Evolutionary conservation across 2,329 filamentous ascomycete genomes (phyloP), one percentile per base, ranked within the genome.

Genomic region (Colletotrichum trifolii): DNA sequence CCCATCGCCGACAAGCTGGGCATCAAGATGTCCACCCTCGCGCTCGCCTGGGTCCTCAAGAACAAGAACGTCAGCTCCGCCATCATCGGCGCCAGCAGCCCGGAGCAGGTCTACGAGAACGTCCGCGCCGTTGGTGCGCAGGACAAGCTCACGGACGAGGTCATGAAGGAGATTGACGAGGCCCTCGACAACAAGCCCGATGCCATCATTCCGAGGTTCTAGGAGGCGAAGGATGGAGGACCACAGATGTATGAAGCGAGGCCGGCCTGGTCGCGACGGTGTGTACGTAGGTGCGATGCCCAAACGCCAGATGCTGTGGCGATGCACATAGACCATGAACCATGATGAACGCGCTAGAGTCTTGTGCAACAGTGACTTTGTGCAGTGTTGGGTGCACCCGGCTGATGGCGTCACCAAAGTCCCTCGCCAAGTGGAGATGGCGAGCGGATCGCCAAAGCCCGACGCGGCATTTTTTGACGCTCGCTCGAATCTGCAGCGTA

Each of bases 1-100:
- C 81, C 86, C 54, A 83, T 94, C 68, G 90, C 91, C 2, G 83
- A 91, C 59, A 83, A 82, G 70, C 78, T 93, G 45, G 88, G 84
- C 11, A 81, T 89, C 65, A 87, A 85, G 74, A 76, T 82, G 77
- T 81, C 79, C 70, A 79, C 81, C 55, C 78, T 90, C 47, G 86
- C 87, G 0, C 78, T 89, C 56, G 87, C 86, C 2, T 90, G 88
- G 87, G 85, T 87, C 12, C 77, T 90, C 53, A 85, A 82, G 73
- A 90, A 90, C 73, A 82, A 83, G 68, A 84, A 87, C 62, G 84
- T 89, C 53, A 88, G 85, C 73, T 85, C 83, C 13, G 87, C 86
- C 39, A 89, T 89, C 68, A 86, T 85, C 1, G 87, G 87, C 6
- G 87, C 87, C 6, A 87, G 84, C 75, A 82, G 78, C 58, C 78